These are phyloP conservation scores for Conticribra weissflogii DNA, from an alignment of 108 stramenopile species.

Conservation along the genomic window DNA sequence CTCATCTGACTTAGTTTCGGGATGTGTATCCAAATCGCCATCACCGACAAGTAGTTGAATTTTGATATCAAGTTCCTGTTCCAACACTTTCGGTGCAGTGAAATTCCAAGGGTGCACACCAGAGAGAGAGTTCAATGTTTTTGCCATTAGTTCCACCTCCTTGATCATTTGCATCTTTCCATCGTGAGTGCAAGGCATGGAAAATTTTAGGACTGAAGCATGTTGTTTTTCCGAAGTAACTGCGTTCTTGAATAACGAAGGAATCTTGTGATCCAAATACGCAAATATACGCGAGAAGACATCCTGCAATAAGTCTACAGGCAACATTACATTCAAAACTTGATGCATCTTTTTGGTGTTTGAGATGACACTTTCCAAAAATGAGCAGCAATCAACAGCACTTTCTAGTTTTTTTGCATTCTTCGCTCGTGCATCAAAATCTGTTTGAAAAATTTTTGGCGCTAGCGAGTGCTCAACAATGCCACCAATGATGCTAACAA, in stretches of 20 bases:
- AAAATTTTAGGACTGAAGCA: constrained; percentile 41
- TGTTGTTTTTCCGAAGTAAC: constrained; percentile 32
- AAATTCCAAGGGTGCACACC: constrained; percentile 88
- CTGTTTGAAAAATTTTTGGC: constrained; percentile 61
- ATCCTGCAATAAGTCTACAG: constrained; percentile 91
- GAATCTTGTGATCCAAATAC: constrained; percentile 84
- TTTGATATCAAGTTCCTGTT: constrained; percentile 60
- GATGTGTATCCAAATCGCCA: not conserved
- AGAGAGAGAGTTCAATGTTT: constrained; percentile 63
- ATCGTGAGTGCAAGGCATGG: constrained; percentile 67
- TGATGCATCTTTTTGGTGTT: constrained; percentile 94
- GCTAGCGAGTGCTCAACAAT: constrained; percentile 89
- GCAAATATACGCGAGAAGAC: constrained; percentile 93
- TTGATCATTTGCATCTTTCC: constrained; percentile 74
- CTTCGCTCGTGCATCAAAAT: constrained; percentile 75
- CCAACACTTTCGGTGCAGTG: constrained; percentile 70
- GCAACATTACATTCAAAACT: constrained; percentile 86
- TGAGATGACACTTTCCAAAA: constrained; percentile 87
- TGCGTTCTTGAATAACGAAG: constrained; percentile 55
- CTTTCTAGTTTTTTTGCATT: constrained; percentile 20
- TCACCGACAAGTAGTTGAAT: constrained; percentile 4
- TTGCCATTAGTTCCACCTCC: constrained; percentile 71
- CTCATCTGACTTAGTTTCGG: constrained; percentile 15
- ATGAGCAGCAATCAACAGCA: constrained; percentile 64
- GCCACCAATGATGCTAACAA: constrained; percentile 95